phyloP scores from a whole-genome alignment of 148 eudicot genomes.

The Vaccinium corymbosum region DNA sequence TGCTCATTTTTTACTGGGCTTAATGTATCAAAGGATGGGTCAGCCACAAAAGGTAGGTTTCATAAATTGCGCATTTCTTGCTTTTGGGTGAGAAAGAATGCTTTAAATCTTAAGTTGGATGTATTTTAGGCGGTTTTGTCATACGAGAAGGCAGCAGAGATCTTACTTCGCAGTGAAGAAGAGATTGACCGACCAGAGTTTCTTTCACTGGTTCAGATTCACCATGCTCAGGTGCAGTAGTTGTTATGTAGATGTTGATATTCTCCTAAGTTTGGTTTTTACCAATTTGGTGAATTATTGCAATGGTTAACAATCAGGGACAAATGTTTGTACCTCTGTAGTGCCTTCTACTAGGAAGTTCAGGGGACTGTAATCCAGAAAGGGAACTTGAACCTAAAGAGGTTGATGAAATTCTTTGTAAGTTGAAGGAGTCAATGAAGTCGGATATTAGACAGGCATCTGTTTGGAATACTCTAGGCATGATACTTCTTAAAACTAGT shows the following conservation, averaged over 20 bases:
- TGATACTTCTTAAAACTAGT: constrained; percentile 77
- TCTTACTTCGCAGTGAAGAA: constrained; percentile 82
- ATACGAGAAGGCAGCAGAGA: constrained; percentile 91
- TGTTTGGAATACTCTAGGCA: constrained; percentile 92
- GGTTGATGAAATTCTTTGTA: constrained; percentile 66
- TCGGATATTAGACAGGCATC: constrained; percentile 84
- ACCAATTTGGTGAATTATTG: not conserved
- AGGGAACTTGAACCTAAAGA: constrained; percentile 74
- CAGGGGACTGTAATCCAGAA: constrained; percentile 55
- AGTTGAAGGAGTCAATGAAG: constrained; percentile 69
- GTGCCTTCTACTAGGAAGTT: constrained; percentile 87
- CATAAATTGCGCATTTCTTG: constrained; percentile 17
- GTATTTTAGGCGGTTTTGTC: constrained; percentile 58
- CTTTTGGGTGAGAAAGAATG: not conserved
- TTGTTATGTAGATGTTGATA: not conserved
- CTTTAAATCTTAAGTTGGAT: not conserved
- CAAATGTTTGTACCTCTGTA: constrained; percentile 19
- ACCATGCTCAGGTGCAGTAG: constrained; percentile 84
- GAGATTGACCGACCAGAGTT: constrained; percentile 89
- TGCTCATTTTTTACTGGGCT: constrained; percentile 88
- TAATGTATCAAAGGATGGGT: constrained; percentile 91
- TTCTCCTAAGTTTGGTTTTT: constrained; percentile 5
- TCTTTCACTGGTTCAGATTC: constrained; percentile 85
- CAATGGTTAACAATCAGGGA: constrained; percentile 4
- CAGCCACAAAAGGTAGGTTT: constrained; percentile 84